Conservation (phyloP, 345 rosid genomes). For the Balakata baccata region DNA sequence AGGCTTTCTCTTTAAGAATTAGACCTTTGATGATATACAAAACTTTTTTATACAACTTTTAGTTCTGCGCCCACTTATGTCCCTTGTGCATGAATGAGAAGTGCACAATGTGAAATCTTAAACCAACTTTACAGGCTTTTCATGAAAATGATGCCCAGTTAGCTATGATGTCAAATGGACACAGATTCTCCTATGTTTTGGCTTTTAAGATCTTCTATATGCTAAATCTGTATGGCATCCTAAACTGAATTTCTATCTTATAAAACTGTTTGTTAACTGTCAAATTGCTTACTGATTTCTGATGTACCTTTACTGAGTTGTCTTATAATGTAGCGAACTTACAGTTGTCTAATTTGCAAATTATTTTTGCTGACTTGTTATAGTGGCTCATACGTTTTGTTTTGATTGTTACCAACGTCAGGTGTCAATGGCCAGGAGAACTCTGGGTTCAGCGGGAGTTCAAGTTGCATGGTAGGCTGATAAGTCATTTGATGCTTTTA, state of each 20-base stretch:
- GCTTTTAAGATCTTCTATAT: not conserved
- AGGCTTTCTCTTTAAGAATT: not conserved
- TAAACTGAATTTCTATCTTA: not conserved
- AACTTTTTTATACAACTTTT: not conserved
- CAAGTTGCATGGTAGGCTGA: conserved; percentile 74
- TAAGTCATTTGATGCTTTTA: conserved; percentile 3
- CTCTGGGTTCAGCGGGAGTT: conserved; percentile 79
- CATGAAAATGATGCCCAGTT: not conserved
- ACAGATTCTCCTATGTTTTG: not conserved
- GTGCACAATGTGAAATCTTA: not conserved
- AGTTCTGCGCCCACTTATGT: not conserved
- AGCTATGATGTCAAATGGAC: not conserved
- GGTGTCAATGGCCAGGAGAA: conserved; percentile 95
- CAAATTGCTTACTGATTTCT: not conserved
- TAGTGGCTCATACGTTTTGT: not conserved
- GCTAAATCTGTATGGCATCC: not conserved
- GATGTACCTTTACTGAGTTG: not conserved
- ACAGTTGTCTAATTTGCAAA: not conserved
- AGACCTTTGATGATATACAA: not conserved
- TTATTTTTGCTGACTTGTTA: not conserved
- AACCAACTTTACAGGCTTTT: not conserved
- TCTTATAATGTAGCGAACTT: not conserved
- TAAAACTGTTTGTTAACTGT: not conserved
- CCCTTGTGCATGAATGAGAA: not conserved
- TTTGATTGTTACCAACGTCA: conserved; percentile 27